phyloP scores from a whole-genome alignment of 805 yeast species.

The Saturnispora ahearnii region DNA sequence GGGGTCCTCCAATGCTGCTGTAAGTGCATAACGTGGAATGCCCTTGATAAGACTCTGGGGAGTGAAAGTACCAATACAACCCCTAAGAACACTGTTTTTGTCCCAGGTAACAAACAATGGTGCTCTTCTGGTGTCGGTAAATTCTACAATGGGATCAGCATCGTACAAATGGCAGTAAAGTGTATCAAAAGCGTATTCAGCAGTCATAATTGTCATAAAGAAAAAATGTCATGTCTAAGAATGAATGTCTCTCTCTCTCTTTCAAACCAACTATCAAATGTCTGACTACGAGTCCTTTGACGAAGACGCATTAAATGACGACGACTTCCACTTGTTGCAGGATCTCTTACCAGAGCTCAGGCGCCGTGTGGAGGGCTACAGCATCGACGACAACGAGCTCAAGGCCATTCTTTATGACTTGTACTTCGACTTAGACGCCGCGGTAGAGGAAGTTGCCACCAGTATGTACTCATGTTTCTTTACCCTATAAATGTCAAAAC shows the following conservation, averaged over 20 bases:
- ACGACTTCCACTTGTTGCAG: conserved; percentile 28
- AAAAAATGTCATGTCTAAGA: neutral
- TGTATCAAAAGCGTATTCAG: conserved; percentile 5
- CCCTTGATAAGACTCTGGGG: conserved; percentile 47
- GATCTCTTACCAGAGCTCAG: conserved; percentile 12
- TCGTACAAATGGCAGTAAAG: neutral
- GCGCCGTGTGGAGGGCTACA: neutral
- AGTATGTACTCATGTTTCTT: conserved; percentile 8
- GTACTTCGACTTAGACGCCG: conserved; percentile 11
- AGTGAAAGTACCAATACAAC: conserved; percentile 89
- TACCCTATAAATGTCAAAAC: conserved; percentile 13
- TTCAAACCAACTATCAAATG: neutral
- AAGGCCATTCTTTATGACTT: conserved; percentile 13
- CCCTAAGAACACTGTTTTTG: conserved; percentile 44
- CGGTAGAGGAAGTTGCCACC: conserved; percentile 7
- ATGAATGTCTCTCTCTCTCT: neutral
- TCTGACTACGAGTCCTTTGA: conserved; percentile 15
- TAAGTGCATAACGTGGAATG: conserved; percentile 49
- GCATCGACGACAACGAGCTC: conserved; percentile 6
- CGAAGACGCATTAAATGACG: conserved; percentile 34
- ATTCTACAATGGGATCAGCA: neutral
- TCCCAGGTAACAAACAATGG: conserved; percentile 88
- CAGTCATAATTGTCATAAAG: neutral
- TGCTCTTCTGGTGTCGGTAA: neutral
- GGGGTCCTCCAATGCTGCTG: conserved; percentile 70